Evolutionary conservation across 2,329 filamentous ascomycete genomes (phyloP).

Genomic region (Neocucurbitaria cava): DNA sequence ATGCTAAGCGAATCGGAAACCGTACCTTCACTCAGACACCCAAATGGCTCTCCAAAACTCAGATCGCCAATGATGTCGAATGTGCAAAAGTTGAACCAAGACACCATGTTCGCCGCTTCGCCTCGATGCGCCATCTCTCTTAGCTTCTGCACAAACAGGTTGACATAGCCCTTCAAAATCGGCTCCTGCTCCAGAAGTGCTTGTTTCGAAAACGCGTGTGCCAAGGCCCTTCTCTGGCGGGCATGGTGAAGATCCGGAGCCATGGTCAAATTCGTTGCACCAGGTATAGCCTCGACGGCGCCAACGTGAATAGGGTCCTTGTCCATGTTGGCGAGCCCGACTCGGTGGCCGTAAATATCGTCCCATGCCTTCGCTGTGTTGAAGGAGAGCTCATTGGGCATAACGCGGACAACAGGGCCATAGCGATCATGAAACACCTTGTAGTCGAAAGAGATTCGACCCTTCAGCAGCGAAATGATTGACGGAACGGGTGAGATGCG

Average conservation of each 20-base stretch:
- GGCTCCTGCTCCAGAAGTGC: conserved; percentile 50
- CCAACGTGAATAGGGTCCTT: conserved; percentile 47
- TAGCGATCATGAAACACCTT: conserved; percentile 41
- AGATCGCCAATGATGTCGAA: conserved; percentile 45
- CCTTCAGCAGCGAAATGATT: conserved; percentile 33
- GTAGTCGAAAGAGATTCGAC: conserved; percentile 41
- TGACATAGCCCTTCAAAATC: conserved; percentile 50
- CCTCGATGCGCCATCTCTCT: conserved; percentile 41
- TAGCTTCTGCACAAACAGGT: conserved; percentile 50
- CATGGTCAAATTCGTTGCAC: conserved; percentile 46
- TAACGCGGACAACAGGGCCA: conserved; percentile 44
- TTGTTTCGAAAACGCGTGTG: conserved; percentile 51
- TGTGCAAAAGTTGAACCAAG: conserved; percentile 43
- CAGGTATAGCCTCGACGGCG: conserved; percentile 44
- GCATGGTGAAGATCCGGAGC: conserved; percentile 50
- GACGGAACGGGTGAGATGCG: conserved; percentile 37
- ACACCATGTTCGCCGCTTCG: conserved; percentile 40
- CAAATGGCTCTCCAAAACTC: conserved; percentile 42
- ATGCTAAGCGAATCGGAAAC: not conserved
- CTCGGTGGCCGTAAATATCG: conserved; percentile 44
- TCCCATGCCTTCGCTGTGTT: conserved; percentile 43
- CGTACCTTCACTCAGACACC: conserved; percentile 39
- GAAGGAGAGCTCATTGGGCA: conserved; percentile 44
- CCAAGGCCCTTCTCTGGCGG: conserved; percentile 48
- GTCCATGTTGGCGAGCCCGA: conserved; percentile 42